Conservation (phyloP, 163 green algal genomes). For the Scenedesmus sp. region DNA sequence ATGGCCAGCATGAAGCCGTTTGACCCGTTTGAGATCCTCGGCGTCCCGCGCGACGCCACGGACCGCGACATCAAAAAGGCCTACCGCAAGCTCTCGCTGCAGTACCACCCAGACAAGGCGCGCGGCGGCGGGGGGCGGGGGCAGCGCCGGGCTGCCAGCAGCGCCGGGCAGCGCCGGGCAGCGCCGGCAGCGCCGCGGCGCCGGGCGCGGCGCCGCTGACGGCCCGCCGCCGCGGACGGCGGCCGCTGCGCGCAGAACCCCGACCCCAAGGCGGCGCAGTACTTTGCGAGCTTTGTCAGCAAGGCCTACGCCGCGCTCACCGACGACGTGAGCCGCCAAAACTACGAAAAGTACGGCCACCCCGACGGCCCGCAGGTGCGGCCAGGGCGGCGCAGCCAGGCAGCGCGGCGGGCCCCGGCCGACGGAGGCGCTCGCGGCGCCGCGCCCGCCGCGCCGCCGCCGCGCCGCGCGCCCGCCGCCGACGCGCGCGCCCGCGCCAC, state of each 20-base stretch:
- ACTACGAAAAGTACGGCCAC: constrained; percentile 98
- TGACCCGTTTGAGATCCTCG: constrained; percentile 96
- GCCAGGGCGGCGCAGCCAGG: too few relatives aligned
- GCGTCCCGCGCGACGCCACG: constrained; percentile 57
- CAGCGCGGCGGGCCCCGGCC: too few relatives aligned
- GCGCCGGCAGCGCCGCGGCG: too few relatives aligned
- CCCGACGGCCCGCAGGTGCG: constrained; percentile 90
- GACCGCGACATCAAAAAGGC: constrained; percentile 76
- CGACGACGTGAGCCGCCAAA: constrained; percentile 87
- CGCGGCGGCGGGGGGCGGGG: neutral
- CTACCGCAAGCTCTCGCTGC: constrained; percentile 78
- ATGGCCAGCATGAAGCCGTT: constrained; percentile 78
- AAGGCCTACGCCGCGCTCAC: constrained; percentile 98
- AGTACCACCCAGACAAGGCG: constrained; percentile 91
- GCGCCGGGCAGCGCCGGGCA: too few relatives aligned
- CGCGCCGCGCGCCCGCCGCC: neutral
- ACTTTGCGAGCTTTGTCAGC: constrained; percentile 93
- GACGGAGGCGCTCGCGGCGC: neutral
- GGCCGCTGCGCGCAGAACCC: constrained; percentile 86
- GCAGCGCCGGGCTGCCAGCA: neutral
- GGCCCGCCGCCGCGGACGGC: too few relatives aligned
- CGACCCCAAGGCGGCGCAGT: constrained; percentile 84
- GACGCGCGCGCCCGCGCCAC: neutral
- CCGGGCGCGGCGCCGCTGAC: too few relatives aligned
- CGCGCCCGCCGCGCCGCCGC: neutral